Evolutionary conservation across 345 rosid species (phyloP).

Genomic region (Schrenkiella parvula): DNA sequence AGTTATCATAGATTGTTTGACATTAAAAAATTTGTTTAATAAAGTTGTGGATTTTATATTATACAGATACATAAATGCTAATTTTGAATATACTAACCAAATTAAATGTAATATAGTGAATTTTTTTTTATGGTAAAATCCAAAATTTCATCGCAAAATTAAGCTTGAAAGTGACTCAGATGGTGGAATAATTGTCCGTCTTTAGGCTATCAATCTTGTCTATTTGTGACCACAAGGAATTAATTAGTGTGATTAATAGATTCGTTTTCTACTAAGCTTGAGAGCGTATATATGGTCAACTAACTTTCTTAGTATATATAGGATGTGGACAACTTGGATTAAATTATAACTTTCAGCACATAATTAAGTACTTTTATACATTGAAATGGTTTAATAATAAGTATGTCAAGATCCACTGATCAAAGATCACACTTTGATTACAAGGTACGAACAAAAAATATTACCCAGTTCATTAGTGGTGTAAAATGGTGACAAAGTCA

Average conservation of each 20-base stretch:
- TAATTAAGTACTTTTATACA: not conserved
- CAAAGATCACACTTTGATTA: not conserved
- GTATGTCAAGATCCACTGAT: not conserved
- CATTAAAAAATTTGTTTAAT: not conserved
- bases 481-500: not conserved
- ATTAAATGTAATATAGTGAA: not conserved
- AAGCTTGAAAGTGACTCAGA: slow-evolving; percentile 2
- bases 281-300: slow-evolving; percentile 23
- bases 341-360: not conserved
- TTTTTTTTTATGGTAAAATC: not conserved
- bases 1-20: not conserved
- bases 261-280: slow-evolving; percentile 5
- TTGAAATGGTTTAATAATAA: not conserved
- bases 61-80: not conserved
- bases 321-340: slow-evolving; percentile 16
- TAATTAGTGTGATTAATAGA: slow-evolving; percentile 8
- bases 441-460: not conserved
- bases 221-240: slow-evolving; percentile 28
- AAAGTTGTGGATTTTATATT: not conserved
- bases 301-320: not conserved
- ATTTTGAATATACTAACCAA: not conserved
- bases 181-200: not conserved
- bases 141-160: not conserved
- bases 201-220: slow-evolving; percentile 12
- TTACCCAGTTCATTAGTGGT: not conserved